Base-by-base conservation (phyloP, 2,329 filamentous ascomycete genomes). In the Stagonosporopsis tanaceti region DNA sequence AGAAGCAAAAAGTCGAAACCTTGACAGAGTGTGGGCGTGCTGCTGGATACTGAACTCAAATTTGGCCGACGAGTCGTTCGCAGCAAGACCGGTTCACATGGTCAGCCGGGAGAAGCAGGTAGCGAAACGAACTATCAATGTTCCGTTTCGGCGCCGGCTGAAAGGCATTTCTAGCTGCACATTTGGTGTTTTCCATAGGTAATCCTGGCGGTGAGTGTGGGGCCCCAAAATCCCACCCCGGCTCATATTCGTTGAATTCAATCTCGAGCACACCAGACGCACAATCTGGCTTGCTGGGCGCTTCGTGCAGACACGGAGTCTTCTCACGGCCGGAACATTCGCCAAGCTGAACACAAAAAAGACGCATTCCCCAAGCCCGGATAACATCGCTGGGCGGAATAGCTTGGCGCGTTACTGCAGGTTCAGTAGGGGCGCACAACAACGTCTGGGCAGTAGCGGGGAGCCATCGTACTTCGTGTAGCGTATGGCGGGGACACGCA, bases 181-280 rank as follows among this genome's bases (percentile, higher is more conserved):
- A 14, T 30, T 20, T 48, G 38, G 39, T 27, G 47, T 57, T 46
- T 56, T 51, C 37, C 22, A 41, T 22, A 47, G 53, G 53, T 40
- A 45, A 53, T 57, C 22, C 22, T 52, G 54, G 54, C 54, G 54
- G 54, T 57, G 54, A 57, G 22, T 57, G 54, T 57, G 54, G 54
- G 45, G 50, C 48, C 42, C 28, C 47, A 35, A 42, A 45, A 50
- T 24, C 17, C 38, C 24, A 50, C 45, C 34, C 56, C 56, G 56
- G 56, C 7, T 41, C 37, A 32, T 53, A 46, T 50, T 50, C 56
- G 56, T 59, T 59, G 56, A 53, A 8, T 38, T 30, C 46, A 53
- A 50, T 59, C 56, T 59, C 56, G 56, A 54, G 45, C 42, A 42
- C 40, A 37, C 56, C 45, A 59, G 50, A 53, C 28, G 34, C 53